A percentile compares a stretch with the other conserved stretches of the same genome.
Conservation (phyloP, 2,329 filamentous ascomycete genomes). For the Diaporthe ilicicola region DNA sequence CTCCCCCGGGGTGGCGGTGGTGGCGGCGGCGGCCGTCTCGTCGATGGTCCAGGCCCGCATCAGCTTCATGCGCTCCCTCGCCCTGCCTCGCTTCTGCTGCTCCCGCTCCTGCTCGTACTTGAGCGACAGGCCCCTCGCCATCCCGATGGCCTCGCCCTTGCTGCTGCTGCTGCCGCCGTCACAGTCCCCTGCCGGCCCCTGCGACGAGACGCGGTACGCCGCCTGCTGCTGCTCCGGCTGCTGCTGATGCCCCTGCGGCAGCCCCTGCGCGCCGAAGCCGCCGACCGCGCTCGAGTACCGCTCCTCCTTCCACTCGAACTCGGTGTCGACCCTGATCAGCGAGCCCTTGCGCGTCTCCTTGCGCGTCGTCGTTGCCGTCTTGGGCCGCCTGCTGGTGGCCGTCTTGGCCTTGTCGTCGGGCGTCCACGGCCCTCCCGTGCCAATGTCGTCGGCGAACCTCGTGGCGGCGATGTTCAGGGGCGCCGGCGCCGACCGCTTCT, state of each 20-base stretch:
- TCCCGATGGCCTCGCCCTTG: conserved; percentile 40
- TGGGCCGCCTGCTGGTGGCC: neutral
- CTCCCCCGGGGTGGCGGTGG: neutral
- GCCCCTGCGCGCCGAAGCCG: neutral
- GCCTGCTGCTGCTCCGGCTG: neutral
- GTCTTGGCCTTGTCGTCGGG: neutral
- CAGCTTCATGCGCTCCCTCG: conserved; percentile 13
- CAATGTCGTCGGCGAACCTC: conserved; percentile 20
- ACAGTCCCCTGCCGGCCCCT: neutral
- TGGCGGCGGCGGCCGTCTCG: conserved; percentile 28
- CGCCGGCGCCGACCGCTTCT: conserved; percentile 29
- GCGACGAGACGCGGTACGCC: neutral
- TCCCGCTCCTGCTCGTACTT: conserved; percentile 30
- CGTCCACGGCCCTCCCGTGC: conserved; percentile 22
- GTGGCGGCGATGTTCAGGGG: conserved; percentile 32
- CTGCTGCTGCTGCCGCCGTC: neutral
- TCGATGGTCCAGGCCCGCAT: conserved; percentile 22
- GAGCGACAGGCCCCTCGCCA: conserved; percentile 45
- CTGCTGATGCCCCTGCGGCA: neutral
- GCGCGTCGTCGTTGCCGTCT: neutral
- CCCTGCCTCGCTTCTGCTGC: conserved; percentile 23
- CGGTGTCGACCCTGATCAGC: conserved; percentile 1
- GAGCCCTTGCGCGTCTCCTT: conserved; percentile 5
- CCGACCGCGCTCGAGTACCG: neutral
- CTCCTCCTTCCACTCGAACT: conserved; percentile 24